Percentiles rank a stretch among this genome's conserved stretches.
These are phyloP conservation scores for Lolium rigidum DNA, from an alignment of 176 grass and related monocot genomes.

Conservation along the genomic window DNA sequence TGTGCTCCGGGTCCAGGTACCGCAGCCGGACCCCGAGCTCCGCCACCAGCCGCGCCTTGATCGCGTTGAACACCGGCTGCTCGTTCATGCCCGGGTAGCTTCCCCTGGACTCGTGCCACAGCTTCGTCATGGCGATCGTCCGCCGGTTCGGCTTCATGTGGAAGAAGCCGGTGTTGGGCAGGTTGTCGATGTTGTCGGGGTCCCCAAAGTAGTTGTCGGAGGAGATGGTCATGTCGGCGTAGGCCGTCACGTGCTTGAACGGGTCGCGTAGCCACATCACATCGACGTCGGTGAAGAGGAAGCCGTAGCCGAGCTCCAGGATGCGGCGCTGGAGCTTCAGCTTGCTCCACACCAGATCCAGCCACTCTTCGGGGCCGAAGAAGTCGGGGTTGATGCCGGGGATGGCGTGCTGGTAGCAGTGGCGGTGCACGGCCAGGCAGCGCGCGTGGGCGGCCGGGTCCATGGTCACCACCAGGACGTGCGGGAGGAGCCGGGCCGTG, in stretches of 20 bases:
- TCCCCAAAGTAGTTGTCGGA: conserved; percentile 61
- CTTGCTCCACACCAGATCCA: conserved; percentile 81
- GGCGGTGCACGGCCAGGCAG: conserved; percentile 52
- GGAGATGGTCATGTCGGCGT: conserved; percentile 69
- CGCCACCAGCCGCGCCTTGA: no score
- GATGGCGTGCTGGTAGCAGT: conserved; percentile 61
- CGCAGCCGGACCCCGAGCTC: conserved; percentile 36
- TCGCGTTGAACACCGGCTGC: conserved; percentile 25
- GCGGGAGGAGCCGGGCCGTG: conserved; percentile 55
- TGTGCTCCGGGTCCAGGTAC: conserved; percentile 53
- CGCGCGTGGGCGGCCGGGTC: conserved; percentile 52
- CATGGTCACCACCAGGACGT: conserved; percentile 65
- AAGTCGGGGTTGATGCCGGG: conserved; percentile 52
- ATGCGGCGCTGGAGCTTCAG: conserved; percentile 63
- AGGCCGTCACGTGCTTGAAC: conserved; percentile 63
- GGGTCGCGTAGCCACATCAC: conserved; percentile 80
- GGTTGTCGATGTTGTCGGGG: conserved; percentile 48
- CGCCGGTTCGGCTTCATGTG: conserved; percentile 55
- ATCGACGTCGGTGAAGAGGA: conserved; percentile 81
- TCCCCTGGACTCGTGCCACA: conserved; percentile 47
- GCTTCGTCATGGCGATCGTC: conserved; percentile 54
- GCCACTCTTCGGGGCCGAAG: conserved; percentile 67
- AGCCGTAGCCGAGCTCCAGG: conserved; percentile 78
- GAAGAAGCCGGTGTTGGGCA: conserved; percentile 78
- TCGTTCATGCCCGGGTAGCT: conserved; percentile 55